Evolutionary conservation across 805 yeast genomes (phyloP).

Genomic region (Ogataea trehaloabstinens): DNA sequence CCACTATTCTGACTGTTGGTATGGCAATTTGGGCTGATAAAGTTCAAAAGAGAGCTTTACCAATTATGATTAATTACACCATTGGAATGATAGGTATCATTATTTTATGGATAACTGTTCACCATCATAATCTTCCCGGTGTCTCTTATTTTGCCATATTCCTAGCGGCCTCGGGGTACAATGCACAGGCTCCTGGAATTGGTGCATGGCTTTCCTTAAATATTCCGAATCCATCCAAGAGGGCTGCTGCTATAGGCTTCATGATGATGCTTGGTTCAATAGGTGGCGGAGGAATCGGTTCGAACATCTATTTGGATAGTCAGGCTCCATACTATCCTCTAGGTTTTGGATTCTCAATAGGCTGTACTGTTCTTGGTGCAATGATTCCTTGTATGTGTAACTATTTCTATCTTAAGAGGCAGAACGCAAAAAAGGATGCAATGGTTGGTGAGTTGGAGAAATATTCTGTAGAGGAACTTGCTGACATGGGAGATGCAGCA

Average conservation of each 20-base stretch:
- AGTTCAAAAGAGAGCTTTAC: conserved; percentile 31
- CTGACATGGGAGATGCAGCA: conserved; percentile 41
- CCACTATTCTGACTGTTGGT: conserved; percentile 24
- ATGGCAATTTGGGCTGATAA: conserved; percentile 33
- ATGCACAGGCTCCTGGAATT: conserved; percentile 21
- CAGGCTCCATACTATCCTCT: conserved; percentile 20
- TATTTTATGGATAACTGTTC: conserved; percentile 38
- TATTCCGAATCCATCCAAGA: conserved; percentile 34
- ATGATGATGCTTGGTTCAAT: conserved; percentile 41
- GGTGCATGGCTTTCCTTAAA: conserved; percentile 20
- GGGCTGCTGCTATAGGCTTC: conserved; percentile 42
- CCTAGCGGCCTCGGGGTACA: conserved; percentile 40
- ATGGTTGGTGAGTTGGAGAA: conserved; percentile 18
- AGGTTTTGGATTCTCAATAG: conserved; percentile 19
- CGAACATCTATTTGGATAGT: conserved; percentile 14
- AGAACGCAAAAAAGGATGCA: conserved; percentile 9
- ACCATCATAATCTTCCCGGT: conserved; percentile 41
- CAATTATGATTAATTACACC: conserved; percentile 37
- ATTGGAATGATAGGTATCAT: conserved; percentile 37
- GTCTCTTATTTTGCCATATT: conserved; percentile 42
- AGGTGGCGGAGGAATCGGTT: conserved; percentile 20
- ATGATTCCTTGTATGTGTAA: conserved; percentile 19
- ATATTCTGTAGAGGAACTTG: conserved; percentile 30
- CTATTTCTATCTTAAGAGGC: conserved; percentile 11
- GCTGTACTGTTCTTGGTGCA: conserved; percentile 18